Base-by-base conservation (phyloP, 345 rosid species). In the Rhodamnia argentea region DNA sequence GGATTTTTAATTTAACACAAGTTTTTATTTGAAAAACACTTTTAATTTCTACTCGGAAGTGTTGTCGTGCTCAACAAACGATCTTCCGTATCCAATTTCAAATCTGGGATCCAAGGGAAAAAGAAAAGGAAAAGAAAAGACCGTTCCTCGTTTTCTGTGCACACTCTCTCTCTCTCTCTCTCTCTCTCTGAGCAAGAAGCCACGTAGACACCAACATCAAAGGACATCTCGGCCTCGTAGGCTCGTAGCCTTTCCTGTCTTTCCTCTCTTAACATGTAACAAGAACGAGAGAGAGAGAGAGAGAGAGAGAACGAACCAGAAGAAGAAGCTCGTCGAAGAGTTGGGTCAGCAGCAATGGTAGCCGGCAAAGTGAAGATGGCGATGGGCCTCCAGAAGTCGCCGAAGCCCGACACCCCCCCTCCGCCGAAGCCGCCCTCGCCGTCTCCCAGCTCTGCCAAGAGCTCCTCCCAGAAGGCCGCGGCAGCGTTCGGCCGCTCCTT, bases 351-450 rank as follows among this genome's bases (percentile, higher is more conserved):
- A 52, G 52, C 90, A 58, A 96, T 97, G 99, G 99, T 96, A 70
- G 95, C 96, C 23, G 99, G 99, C 13, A 97, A 96, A 87, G 95
- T 96, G 57, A 94, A 94, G 87, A 75, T 87, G 44, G 96, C 98
- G 60, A 97, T 97, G 97, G 97, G 99, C 6, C 88, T 97, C 56
- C 98, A 94, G 57, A 96, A 92, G 85, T 95, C 98, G 3, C 96
- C 96, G 3, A 89, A 89, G 42, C 64, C 86, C 14, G 88, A 90
- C 82, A 85, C 85, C 52, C 82, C 90, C 2, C 84, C 91, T 3
- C 89, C 86, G 4, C 88, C 90, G 4, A 87, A 89, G 82, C 92
- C 92, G 6, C 93, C 95, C 1, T 85, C 86, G 37, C 90, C 93
- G 14, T 90, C 94, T 0, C 90, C 94, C 6, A 75, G 84, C 85